phyloP scores from a whole-genome alignment of 1,284 basidiomycete species.

The Pseudozyma sp. region DNA sequence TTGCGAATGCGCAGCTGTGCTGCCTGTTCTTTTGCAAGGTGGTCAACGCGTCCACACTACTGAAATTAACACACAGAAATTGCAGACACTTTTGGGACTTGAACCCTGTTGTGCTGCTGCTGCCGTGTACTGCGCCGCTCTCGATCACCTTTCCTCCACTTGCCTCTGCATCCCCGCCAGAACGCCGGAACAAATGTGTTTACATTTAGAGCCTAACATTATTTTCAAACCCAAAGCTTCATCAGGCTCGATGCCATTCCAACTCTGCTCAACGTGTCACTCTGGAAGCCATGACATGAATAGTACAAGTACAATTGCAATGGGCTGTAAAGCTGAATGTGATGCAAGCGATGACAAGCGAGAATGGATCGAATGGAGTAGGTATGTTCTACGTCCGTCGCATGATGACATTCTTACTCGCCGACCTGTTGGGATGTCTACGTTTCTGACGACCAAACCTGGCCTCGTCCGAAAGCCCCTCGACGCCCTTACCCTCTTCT shows the following conservation, averaged over 20 bases:
- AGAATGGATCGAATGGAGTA: not conserved
- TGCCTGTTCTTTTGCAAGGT: conserved; percentile 4
- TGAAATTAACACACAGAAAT: not conserved
- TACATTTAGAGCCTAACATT: too few relatives aligned
- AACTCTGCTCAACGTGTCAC: too few relatives aligned
- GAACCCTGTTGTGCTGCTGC: not conserved
- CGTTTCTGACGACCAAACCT: conserved; percentile 62
- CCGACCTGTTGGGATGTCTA: conserved; percentile 60
- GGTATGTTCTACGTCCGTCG: conserved; percentile 17
- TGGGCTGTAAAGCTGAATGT: too few relatives aligned
- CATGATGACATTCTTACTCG: conserved; percentile 64
- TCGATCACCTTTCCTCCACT: too few relatives aligned
- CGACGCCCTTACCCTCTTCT: conserved; percentile 72
- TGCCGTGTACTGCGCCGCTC: too few relatives aligned
- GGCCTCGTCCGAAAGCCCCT: conserved; percentile 85
- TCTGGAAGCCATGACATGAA: not conserved
- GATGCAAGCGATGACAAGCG: too few relatives aligned
- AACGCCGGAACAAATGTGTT: too few relatives aligned
- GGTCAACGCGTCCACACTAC: conserved; percentile 36
- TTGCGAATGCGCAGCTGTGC: not conserved
- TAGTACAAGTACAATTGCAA: conserved; percentile 25
- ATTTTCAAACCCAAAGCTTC: too few relatives aligned
- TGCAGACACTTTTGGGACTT: not conserved
- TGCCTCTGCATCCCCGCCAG: too few relatives aligned
- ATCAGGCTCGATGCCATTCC: too few relatives aligned